phyloP scores from a whole-genome alignment of 108 stramenopile species.

The Cyclotella sp. region DNA sequence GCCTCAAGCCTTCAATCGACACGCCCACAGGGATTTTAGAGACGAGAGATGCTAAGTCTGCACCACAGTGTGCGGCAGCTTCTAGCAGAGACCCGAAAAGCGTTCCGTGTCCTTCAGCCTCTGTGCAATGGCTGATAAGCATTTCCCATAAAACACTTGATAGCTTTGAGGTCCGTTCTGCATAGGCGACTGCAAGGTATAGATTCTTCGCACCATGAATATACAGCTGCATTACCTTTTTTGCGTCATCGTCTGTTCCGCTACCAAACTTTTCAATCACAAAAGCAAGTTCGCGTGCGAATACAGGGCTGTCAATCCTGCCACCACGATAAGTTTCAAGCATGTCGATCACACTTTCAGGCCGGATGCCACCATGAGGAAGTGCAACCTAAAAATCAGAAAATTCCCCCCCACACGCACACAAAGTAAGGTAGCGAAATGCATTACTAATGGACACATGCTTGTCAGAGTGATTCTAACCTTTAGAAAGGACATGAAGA shows the following conservation, averaged over 20 bases:
- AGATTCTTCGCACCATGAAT: slow-evolving; percentile 75
- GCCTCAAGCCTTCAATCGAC: slow-evolving; percentile 83
- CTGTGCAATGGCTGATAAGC: slow-evolving; percentile 69
- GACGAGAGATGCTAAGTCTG: slow-evolving; percentile 75
- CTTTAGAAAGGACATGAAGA: slow-evolving; percentile 75
- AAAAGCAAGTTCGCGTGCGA: slow-evolving; percentile 84
- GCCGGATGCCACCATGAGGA: slow-evolving; percentile 71
- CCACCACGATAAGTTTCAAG: slow-evolving; percentile 61
- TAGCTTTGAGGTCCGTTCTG: slow-evolving; percentile 63
- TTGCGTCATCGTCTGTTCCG: slow-evolving; percentile 56
- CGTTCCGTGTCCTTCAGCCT: slow-evolving; percentile 49
- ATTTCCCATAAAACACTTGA: slow-evolving; percentile 70
- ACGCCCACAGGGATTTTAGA: slow-evolving; percentile 75
- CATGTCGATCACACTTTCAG: slow-evolving; percentile 58
- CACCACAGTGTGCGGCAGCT: slow-evolving; percentile 79
- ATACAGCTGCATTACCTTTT: slow-evolving; percentile 66
- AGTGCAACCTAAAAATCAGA: slow-evolving; percentile 54
- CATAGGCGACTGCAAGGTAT: slow-evolving; percentile 70
- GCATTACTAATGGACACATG: slow-evolving; percentile 8
- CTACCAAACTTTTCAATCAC: slow-evolving; percentile 75
- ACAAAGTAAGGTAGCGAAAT: not conserved
- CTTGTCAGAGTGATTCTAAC: slow-evolving; percentile 32
- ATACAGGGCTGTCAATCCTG: slow-evolving; percentile 44
- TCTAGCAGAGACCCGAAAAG: slow-evolving; percentile 82
- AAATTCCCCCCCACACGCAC: not conserved